Evolutionary conservation across 2,329 filamentous ascomycete genomes (phyloP), one percentile per base, ranked within the genome.

Genomic region (Exophiala lecanii-corni): DNA sequence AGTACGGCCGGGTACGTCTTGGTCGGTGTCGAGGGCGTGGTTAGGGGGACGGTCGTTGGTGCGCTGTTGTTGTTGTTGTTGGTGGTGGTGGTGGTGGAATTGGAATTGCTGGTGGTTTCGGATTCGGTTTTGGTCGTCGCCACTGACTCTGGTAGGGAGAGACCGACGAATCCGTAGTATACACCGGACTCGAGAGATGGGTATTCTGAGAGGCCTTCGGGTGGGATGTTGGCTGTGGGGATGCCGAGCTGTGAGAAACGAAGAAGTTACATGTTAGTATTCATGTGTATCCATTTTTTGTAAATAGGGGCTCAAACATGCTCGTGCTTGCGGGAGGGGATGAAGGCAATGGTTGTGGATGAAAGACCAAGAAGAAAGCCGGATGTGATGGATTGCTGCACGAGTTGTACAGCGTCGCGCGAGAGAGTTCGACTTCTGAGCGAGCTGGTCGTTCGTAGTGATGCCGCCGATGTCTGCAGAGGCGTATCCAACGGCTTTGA

Each of bases 161-260:
- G 77, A 0, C 85, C 79, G 3, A 88, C 88, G 73, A 86, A 95
- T 59, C 92, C 92, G 62, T 89, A 97, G 75, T 97, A 97, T 51
- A 97, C 86, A 53, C 92, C 92, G 1, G 82, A 86, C 45, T 78
- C 72, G 41, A 86, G 73, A 54, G 76, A 70, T 67, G 68, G 67
- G 43, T 69, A 60, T 7, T 61, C 83, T 57, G 81, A 81, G 33
- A 97, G 80, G 19, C 76, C 76, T 10, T 74, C 72, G 47, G 82
- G 67, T 6, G 81, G 81, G 58, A 84, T 83, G 72, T 97, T 98
- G 62, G 92, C 92, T 2, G 92, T 97, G 2, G 92, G 92, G 62
- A 97, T 96, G 56, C 91, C 91, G 61, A 97, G 86, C 82, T 94
- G 51, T 16, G 36, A 25, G 3, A 10, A 26, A 7, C 23, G 12